These are phyloP conservation scores for Arabis hirsuta DNA, from an alignment of 345 rosid genomes.

Conservation along the genomic window DNA sequence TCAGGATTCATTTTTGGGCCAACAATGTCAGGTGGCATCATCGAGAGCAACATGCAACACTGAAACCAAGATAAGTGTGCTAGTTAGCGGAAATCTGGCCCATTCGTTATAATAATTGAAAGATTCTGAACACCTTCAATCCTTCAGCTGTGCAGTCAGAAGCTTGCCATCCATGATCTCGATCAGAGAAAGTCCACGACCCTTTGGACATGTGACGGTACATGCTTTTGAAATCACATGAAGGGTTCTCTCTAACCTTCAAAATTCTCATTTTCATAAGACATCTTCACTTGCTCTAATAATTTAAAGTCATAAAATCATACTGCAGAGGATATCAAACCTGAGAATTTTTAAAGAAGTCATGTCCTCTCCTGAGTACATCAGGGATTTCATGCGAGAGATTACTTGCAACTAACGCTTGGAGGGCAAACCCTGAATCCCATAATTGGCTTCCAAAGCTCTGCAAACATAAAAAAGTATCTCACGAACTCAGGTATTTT, in stretches of 20 bases:
- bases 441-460: slow-evolving; percentile 83
- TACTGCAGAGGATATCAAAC: slow-evolving; percentile 40
- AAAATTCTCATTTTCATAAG: slow-evolving; percentile 10
- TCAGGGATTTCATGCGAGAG: slow-evolving; percentile 59
- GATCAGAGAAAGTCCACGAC: slow-evolving; percentile 47
- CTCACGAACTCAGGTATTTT: background rate
- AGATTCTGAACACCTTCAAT: slow-evolving; percentile 35
- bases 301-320: background rate
- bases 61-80: slow-evolving; percentile 38
- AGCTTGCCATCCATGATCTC: slow-evolving; percentile 50
- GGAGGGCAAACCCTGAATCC: slow-evolving; percentile 77
- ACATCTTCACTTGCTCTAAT: slow-evolving; percentile 21
- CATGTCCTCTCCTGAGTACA: slow-evolving; percentile 68
- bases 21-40: slow-evolving; percentile 71
- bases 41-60: slow-evolving; percentile 69
- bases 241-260: slow-evolving; percentile 64
- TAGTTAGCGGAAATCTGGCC: slow-evolving; percentile 16
- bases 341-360: slow-evolving; percentile 80
- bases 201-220: slow-evolving; percentile 47
- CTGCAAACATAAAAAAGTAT: slow-evolving; percentile 41
- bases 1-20: slow-evolving; percentile 63
- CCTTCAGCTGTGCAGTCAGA: slow-evolving; percentile 48
- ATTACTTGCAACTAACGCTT: slow-evolving; percentile 72
- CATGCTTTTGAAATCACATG: slow-evolving; percentile 42
- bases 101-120: background rate